These are phyloP conservation scores for Lactarius tabidus DNA, from an alignment of 768 basidiomycete species.

Conservation along the genomic window DNA sequence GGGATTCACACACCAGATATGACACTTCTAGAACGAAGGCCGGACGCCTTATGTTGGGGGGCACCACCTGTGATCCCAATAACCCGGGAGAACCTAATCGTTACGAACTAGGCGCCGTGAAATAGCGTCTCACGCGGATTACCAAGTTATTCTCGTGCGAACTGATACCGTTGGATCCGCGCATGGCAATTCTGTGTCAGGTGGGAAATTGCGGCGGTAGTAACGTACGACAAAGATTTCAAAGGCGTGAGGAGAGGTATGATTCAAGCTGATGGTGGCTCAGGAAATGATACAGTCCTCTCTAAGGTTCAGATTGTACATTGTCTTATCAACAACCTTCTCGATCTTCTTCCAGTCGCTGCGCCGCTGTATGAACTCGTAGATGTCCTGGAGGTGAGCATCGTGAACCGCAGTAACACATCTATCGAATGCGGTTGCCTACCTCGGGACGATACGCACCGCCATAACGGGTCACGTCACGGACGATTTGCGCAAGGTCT, in stretches of 20 bases:
- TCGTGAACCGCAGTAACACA: background rate
- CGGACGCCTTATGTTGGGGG: background rate
- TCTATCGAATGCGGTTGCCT: slow-evolving; percentile 18
- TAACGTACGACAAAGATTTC: background rate
- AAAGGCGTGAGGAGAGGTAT: background rate
- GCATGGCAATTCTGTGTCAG: slow-evolving; percentile 9
- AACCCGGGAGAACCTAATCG: slow-evolving; percentile 1
- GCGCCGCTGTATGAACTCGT: slow-evolving; percentile 92
- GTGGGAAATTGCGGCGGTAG: background rate
- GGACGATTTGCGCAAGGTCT: slow-evolving; percentile 92
- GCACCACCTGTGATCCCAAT: slow-evolving; percentile 12
- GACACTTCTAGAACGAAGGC: slow-evolving; percentile 2
- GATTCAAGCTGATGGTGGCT: background rate
- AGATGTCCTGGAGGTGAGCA: slow-evolving; percentile 57
- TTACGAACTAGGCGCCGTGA: slow-evolving; percentile 9
- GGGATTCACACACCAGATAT: slow-evolving; percentile 4
- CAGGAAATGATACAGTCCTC: slow-evolving; percentile 73
- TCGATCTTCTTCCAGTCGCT: slow-evolving; percentile 99
- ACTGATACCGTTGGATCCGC: background rate
- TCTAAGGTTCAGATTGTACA: slow-evolving; percentile 91
- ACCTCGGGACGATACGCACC: slow-evolving; percentile 95
- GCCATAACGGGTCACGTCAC: slow-evolving; percentile 93
- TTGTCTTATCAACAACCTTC: slow-evolving; percentile 90
- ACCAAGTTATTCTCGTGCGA: slow-evolving; percentile 7
- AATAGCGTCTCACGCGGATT: slow-evolving; percentile 11